Conservation (phyloP, 441 rosid genomes). For the Mallotus japonicus region DNA sequence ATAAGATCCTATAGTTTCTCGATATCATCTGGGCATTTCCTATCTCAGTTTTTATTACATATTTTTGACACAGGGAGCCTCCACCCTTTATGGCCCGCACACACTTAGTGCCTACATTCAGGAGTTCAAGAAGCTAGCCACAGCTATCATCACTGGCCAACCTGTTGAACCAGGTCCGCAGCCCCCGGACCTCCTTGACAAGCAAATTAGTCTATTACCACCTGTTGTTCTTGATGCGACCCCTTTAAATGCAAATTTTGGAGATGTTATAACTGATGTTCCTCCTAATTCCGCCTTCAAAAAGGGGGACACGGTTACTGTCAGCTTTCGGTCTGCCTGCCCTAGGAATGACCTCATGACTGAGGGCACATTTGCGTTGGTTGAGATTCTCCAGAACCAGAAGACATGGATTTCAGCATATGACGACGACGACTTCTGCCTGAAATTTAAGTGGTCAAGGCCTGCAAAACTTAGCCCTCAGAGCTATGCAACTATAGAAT, state of each 20-base stretch:
- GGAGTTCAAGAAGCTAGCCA: slow-evolving; percentile 78
- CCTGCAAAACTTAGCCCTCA: slow-evolving; percentile 64
- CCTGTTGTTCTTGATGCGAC: slow-evolving; percentile 76
- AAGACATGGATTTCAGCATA: slow-evolving; percentile 69
- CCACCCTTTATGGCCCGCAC: slow-evolving; percentile 87
- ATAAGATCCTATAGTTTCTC: not conserved
- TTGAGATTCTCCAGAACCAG: slow-evolving; percentile 57
- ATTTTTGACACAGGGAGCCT: slow-evolving; percentile 62
- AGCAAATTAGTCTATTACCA: slow-evolving; percentile 75
- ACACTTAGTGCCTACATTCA: slow-evolving; percentile 87
- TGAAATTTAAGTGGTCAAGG: slow-evolving; percentile 77
- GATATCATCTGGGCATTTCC: not conserved
- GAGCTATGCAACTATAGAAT: slow-evolving; percentile 72
- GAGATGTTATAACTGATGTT: slow-evolving; percentile 66
- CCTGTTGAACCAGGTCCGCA: slow-evolving; percentile 56
- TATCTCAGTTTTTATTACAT: not conserved
- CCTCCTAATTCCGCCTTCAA: slow-evolving; percentile 68
- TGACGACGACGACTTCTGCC: slow-evolving; percentile 87
- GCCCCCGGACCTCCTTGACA: slow-evolving; percentile 75
- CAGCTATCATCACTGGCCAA: slow-evolving; percentile 49
- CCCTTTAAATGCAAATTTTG: slow-evolving; percentile 54
- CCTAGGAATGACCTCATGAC: slow-evolving; percentile 88
- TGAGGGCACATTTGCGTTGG: slow-evolving; percentile 85
- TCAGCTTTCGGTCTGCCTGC: slow-evolving; percentile 79
- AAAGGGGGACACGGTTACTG: slow-evolving; percentile 62